Conservation (phyloP, 1,139 yeast genomes). For the Protomyces gravidus region DNA sequence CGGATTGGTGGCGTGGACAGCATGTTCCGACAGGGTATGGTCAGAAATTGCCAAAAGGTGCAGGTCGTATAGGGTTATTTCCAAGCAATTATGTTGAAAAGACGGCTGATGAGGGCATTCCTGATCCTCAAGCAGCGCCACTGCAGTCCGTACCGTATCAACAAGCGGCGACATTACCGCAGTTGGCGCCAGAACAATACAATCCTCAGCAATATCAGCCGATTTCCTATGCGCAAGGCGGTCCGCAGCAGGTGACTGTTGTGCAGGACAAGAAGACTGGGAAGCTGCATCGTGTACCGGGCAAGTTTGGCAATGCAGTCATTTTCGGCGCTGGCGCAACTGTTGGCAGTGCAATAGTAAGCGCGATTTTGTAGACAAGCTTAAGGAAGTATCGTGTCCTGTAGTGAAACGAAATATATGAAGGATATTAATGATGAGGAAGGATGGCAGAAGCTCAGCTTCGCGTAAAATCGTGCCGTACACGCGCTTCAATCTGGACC, state of each 20-base stretch:
- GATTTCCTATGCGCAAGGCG: conserved; percentile 34
- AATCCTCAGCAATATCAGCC: conserved; percentile 41
- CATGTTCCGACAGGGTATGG: not conserved
- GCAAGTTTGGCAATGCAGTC: conserved; percentile 85
- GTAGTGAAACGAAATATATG: too few species aligned
- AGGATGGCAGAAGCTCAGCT: too few species aligned
- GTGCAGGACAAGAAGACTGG: conserved; percentile 43
- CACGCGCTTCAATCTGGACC: too few species aligned
- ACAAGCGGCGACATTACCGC: conserved; percentile 39
- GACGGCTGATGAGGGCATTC: conserved; percentile 9
- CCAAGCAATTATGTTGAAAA: conserved; percentile 75
- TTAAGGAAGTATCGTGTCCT: too few species aligned
- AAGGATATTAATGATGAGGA: too few species aligned
- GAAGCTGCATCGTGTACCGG: conserved; percentile 58
- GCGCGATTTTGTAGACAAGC: not conserved
- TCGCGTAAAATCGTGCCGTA: too few species aligned
- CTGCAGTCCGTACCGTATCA: conserved; percentile 38
- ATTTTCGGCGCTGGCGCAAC: conserved; percentile 98
- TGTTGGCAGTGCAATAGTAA: not conserved
- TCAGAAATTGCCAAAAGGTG: conserved; percentile 36
- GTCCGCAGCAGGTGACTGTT: conserved; percentile 37
- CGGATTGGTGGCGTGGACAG: conserved; percentile 62
- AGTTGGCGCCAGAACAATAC: conserved; percentile 38
- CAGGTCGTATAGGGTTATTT: conserved; percentile 69
- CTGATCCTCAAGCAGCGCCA: not conserved